A percentile compares a stretch with the other conserved stretches of the same genome.
These are phyloP conservation scores for Agrocybe chaxingu DNA, from an alignment of 768 basidiomycete species.

Conservation along the genomic window DNA sequence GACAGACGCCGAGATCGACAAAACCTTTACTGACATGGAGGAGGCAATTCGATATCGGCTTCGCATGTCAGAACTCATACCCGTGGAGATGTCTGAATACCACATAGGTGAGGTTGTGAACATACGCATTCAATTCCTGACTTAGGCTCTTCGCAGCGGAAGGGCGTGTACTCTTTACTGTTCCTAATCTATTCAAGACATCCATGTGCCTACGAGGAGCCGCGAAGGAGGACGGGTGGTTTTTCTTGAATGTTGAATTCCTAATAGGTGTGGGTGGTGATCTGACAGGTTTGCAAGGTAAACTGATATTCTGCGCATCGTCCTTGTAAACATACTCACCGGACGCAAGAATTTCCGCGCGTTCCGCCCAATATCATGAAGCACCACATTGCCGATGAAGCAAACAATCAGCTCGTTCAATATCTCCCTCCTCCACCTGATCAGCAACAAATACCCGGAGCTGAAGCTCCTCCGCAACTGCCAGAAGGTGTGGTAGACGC, in stretches of 20 bases:
- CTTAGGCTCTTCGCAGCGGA: conserved; percentile 43
- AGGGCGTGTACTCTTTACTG: conserved; percentile 77
- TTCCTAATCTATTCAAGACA: conserved; percentile 68
- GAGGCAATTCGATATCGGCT: conserved; percentile 77
- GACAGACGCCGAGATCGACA: conserved; percentile 61
- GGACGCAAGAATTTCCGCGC: conserved; percentile 64
- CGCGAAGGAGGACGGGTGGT: conserved; percentile 75
- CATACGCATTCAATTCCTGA: conserved; percentile 4
- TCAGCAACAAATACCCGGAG: conserved; percentile 36
- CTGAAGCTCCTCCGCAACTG: conserved; percentile 47
- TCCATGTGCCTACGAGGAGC: conserved; percentile 74
- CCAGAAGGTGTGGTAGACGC: conserved; percentile 68
- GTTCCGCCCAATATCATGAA: conserved; percentile 60
- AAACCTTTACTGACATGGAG: conserved; percentile 71
- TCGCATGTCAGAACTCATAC: conserved; percentile 74
- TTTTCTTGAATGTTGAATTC: conserved; percentile 77
- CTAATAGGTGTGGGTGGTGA: conserved; percentile 73
- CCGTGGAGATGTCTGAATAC: conserved; percentile 75
- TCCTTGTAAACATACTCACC: neutral
- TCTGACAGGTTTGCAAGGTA: conserved; percentile 69
- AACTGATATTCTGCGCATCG: neutral
- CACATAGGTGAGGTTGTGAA: conserved; percentile 46
- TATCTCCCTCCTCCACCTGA: conserved; percentile 52
- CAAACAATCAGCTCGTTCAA: conserved; percentile 61
- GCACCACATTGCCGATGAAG: conserved; percentile 70